phyloP scores from a whole-genome alignment of 2,329 filamentous ascomycete genomes.

The Trichophyton verrucosum region DNA sequence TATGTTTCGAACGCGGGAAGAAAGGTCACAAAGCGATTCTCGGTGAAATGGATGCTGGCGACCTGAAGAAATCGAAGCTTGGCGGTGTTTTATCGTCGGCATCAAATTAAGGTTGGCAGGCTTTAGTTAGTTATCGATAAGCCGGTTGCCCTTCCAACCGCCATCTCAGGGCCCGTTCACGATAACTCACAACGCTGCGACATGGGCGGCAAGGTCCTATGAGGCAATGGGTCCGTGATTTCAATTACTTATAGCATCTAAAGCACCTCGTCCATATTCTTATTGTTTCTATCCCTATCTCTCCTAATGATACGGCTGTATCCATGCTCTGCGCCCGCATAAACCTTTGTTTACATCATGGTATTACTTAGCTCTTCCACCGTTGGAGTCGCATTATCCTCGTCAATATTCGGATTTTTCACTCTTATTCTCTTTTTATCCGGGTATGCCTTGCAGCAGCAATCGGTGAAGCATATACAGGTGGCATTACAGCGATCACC shows the following conservation, averaged over 20 bases:
- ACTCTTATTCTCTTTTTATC: conserved; percentile 75
- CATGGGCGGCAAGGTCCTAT: background rate
- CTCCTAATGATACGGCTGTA: background rate
- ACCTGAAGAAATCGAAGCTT: background rate
- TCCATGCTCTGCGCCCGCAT: background rate
- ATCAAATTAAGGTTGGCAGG: background rate
- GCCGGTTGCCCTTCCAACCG: conserved; percentile 23
- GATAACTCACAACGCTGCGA: background rate
- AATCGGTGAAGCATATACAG: conserved; percentile 66
- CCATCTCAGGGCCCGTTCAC: background rate
- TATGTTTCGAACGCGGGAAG: background rate
- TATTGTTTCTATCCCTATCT: background rate
- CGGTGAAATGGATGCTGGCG: background rate
- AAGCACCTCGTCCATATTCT: background rate
- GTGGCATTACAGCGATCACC: conserved; percentile 8
- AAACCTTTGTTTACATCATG: conserved; percentile 21
- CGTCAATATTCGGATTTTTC: conserved; percentile 53
- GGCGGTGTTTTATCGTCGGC: background rate
- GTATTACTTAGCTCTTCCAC: conserved; percentile 35
- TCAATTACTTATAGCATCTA: background rate
- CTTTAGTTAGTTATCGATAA: conserved; percentile 32
- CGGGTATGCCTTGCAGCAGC: conserved; percentile 77
- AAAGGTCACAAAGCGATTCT: no score
- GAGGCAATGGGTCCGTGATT: background rate
- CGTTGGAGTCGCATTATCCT: conserved; percentile 33